A percentile compares a stretch with the other conserved stretches of the same genome.
These are phyloP conservation scores for Xylaria curta DNA, from an alignment of 495 filamentous ascomycete genomes.

Conservation along the genomic window DNA sequence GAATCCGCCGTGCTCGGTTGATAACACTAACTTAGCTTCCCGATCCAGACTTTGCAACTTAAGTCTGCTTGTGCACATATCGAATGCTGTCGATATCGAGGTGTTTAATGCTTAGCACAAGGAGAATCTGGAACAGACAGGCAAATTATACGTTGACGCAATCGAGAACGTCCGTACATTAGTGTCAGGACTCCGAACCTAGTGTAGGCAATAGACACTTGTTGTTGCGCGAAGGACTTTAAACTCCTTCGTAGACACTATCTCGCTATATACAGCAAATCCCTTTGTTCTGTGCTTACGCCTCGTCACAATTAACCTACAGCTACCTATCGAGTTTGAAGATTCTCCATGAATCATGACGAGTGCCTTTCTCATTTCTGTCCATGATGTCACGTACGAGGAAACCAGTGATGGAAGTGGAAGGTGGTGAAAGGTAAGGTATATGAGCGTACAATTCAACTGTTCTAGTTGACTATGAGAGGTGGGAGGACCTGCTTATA, in stretches of 20 bases:
- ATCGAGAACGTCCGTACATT: neutral
- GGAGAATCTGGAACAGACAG: neutral
- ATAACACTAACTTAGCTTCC: neutral
- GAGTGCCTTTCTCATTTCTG: neutral
- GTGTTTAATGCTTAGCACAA: neutral
- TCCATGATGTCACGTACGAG: neutral
- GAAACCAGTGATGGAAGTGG: neutral
- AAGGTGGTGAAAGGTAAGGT: too few relatives aligned
- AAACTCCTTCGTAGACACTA: too few relatives aligned
- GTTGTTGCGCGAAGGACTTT: too few relatives aligned
- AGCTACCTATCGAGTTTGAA: neutral
- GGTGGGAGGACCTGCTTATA: too few relatives aligned
- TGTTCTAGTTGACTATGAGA: too few relatives aligned
- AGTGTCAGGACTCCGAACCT: too few relatives aligned
- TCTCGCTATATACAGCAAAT: too few relatives aligned
- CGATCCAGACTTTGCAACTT: neutral
- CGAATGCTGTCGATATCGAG: neutral
- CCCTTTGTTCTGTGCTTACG: too few relatives aligned
- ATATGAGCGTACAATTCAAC: too few relatives aligned
- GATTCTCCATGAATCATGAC: neutral
- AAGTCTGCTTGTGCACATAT: neutral
- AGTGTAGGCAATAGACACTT: too few relatives aligned
- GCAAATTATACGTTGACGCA: neutral
- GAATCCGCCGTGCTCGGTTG: neutral
- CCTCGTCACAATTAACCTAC: too few relatives aligned